Evolutionary conservation across 345 rosid genomes (phyloP).

Genomic region (Acer campestre): DNA sequence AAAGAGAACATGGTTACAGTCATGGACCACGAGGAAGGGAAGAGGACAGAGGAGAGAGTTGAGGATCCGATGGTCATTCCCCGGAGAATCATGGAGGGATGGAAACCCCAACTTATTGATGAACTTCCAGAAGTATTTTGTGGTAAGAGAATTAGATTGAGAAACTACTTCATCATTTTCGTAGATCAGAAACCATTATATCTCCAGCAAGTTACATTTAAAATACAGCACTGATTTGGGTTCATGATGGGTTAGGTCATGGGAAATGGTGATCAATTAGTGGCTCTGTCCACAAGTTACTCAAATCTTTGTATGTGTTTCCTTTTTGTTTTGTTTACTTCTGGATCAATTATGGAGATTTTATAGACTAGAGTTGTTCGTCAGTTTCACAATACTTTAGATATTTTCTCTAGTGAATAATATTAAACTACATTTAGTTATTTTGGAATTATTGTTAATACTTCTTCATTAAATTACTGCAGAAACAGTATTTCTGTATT

Average conservation of each 20-base stretch:
- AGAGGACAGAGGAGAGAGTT: constrained; percentile 67
- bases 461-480: not conserved
- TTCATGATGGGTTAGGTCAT: not conserved
- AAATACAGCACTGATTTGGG: not conserved
- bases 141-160: constrained; percentile 45
- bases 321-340: not conserved
- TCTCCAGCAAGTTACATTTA: not conserved
- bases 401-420: not conserved
- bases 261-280: not conserved
- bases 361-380: not conserved
- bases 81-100: constrained; percentile 70
- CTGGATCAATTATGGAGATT: not conserved
- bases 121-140: constrained; percentile 90
- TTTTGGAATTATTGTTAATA: not conserved
- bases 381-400: not conserved
- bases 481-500: not conserved
- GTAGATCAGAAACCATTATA: not conserved
- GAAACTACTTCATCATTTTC: constrained; percentile 7
- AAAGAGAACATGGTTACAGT: constrained; percentile 81
- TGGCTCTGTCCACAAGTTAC: not conserved
- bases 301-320: not conserved
- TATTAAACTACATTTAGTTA: not conserved
- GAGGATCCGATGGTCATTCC: constrained; percentile 97
- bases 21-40: constrained; percentile 72
- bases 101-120: constrained; percentile 81